phyloP scores from a whole-genome alignment of 768 basidiomycete species.

The Mycena olivaceomarginata region DNA sequence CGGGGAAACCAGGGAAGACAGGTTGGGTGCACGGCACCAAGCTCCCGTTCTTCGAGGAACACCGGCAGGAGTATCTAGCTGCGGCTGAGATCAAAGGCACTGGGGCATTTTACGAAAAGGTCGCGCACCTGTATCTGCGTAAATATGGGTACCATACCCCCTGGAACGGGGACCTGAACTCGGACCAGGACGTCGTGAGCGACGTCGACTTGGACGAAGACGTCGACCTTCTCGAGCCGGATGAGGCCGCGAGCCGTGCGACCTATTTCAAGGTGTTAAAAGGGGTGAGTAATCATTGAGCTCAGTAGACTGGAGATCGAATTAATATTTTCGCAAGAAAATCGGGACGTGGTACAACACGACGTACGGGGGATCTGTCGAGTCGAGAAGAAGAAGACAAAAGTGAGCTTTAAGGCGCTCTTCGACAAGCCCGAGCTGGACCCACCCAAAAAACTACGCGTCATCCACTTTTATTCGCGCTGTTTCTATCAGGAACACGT shows the following conservation, averaged over 20 bases:
- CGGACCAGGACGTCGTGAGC: no score
- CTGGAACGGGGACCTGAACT: no score
- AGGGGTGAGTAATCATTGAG: neutral
- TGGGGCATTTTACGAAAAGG: constrained; percentile 7
- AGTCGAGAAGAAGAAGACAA: neutral
- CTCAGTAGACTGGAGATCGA: no score
- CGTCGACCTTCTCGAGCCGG: neutral
- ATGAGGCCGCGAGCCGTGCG: neutral
- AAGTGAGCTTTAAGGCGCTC: neutral
- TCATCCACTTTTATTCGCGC: neutral
- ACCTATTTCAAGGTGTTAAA: neutral
- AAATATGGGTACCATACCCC: constrained; percentile 13
- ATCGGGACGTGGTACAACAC: constrained; percentile 17
- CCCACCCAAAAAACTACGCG: neutral
- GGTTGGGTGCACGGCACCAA: constrained; percentile 24
- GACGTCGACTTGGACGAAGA: constrained; percentile 25
- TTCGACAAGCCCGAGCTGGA: no score
- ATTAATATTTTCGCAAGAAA: neutral
- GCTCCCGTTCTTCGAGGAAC: neutral
- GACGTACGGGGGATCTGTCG: neutral
- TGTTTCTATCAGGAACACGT: neutral
- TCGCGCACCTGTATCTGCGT: neutral
- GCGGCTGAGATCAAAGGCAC: neutral
- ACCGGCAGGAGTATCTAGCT: neutral
- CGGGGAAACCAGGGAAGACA: neutral